Conservation (phyloP, 495 filamentous ascomycete genomes). For the Aspergillus ostianus region DNA sequence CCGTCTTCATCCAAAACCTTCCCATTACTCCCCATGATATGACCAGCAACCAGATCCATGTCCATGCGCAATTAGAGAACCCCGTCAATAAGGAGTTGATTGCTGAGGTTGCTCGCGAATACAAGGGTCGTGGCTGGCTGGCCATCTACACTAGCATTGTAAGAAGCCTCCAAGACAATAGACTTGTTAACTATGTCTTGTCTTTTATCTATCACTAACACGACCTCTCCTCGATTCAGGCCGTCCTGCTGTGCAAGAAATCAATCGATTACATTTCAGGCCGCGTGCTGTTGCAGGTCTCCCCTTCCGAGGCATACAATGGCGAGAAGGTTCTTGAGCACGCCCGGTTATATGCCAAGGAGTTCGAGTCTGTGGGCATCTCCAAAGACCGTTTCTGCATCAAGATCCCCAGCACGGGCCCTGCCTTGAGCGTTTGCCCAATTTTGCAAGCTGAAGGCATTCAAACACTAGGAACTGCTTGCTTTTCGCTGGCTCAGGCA, state of each 20-base stretch:
- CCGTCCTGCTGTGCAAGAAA: constrained; percentile 38
- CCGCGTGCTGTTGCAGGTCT: constrained; percentile 38
- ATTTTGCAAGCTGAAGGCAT: constrained; percentile 47
- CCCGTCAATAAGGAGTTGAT: constrained; percentile 37
- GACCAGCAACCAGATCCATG: constrained; percentile 46
- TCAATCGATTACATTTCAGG: constrained; percentile 41
- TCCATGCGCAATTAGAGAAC: constrained; percentile 36
- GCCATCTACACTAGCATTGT: constrained; percentile 41
- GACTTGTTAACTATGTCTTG: neutral
- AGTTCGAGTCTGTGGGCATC: constrained; percentile 38
- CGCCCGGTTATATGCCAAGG: constrained; percentile 37
- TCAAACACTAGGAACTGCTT: constrained; percentile 53
- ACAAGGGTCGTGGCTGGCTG: constrained; percentile 40
- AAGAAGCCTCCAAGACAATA: neutral
- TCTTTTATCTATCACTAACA: constrained; percentile 6
- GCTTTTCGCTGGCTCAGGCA: constrained; percentile 58
- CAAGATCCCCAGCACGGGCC: constrained; percentile 59
- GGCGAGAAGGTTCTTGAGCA: constrained; percentile 32
- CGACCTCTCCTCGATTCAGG: constrained; percentile 4
- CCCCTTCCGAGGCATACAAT: constrained; percentile 38
- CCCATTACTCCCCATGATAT: constrained; percentile 37
- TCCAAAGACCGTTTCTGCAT: constrained; percentile 51
- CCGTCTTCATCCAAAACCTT: constrained; percentile 33
- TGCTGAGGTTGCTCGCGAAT: constrained; percentile 30
- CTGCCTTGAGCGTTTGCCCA: constrained; percentile 54